Evolutionary conservation across 2,329 filamentous ascomycete genomes (phyloP).

Genomic region (Mariannaea sp.): DNA sequence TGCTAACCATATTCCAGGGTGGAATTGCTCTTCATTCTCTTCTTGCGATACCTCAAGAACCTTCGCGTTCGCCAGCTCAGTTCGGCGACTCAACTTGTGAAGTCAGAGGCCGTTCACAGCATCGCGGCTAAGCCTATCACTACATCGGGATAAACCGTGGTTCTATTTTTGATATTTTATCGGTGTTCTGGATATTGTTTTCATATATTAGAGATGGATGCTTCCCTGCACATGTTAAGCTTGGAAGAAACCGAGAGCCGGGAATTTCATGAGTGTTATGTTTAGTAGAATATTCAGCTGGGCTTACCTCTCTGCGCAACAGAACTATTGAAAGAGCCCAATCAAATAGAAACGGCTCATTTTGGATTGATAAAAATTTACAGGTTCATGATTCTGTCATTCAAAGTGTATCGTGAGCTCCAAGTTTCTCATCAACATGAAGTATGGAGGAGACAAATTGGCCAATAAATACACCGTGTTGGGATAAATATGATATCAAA

Average conservation of each 20-base stretch:
- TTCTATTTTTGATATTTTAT: constrained; percentile 2
- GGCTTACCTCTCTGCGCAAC: not conserved
- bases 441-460: no score
- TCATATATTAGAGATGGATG: constrained; percentile 29
- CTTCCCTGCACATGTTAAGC: constrained; percentile 24
- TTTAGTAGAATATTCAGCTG: not conserved
- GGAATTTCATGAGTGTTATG: not conserved
- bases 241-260: not conserved
- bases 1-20: constrained; percentile 59
- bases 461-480: no score
- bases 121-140: constrained; percentile 38
- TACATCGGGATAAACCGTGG: constrained; percentile 20
- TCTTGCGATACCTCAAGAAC: constrained; percentile 80
- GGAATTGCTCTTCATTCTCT: constrained; percentile 83
- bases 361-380: no score
- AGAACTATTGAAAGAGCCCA: not conserved
- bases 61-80: constrained; percentile 71
- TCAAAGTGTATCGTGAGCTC: no score
- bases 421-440: no score
- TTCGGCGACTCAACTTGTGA: constrained; percentile 61
- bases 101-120: constrained; percentile 50
- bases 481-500: no score
- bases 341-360: no score
- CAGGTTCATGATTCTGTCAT: no score
- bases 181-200: constrained; percentile 22